Evolutionary conservation across 495 filamentous ascomycete species (phyloP).

Genomic region (Talaromyces ruber): DNA sequence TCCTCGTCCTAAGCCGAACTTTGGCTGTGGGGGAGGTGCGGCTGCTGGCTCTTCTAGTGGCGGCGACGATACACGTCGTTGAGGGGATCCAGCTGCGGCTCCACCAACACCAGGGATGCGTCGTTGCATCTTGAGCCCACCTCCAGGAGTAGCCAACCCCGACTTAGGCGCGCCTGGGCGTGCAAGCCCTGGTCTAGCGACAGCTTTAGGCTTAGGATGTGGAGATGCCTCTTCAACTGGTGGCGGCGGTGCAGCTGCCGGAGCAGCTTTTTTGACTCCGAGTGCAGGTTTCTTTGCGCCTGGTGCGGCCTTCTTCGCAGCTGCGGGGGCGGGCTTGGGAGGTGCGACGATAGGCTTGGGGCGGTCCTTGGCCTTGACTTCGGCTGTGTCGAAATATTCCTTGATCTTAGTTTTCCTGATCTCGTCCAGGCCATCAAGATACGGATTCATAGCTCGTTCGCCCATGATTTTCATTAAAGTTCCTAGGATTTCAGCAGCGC

Average conservation of each 20-base stretch:
- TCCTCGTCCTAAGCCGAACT: slow-evolving; percentile 62
- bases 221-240: slow-evolving; percentile 45
- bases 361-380: slow-evolving; percentile 95
- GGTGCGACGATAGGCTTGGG: slow-evolving; percentile 74
- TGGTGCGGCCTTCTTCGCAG: slow-evolving; percentile 31
- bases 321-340: slow-evolving; percentile 40
- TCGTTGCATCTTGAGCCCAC: slow-evolving; percentile 60
- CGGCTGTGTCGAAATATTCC: slow-evolving; percentile 83
- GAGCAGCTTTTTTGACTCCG: slow-evolving; percentile 45
- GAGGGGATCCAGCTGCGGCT: slow-evolving; percentile 49
- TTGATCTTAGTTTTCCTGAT: slow-evolving; percentile 95
- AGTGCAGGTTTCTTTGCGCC: slow-evolving; percentile 45
- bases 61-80: slow-evolving; percentile 45
- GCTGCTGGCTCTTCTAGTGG: slow-evolving; percentile 46
- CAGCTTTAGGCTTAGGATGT: slow-evolving; percentile 52
- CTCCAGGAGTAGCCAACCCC: slow-evolving; percentile 49
- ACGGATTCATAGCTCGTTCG: slow-evolving; percentile 90
- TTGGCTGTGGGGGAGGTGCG: slow-evolving; percentile 48
- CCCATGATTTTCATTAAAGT: slow-evolving; percentile 99
- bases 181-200: slow-evolving; percentile 48
- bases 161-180: slow-evolving; percentile 14
- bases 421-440: slow-evolving; percentile 91
- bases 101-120: slow-evolving; percentile 53
- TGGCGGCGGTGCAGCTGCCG: slow-evolving; percentile 47
- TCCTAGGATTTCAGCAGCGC: slow-evolving; percentile 84